Evolutionary conservation across 345 rosid genomes (phyloP), one percentile per base, ranked within the genome.

Genomic region (Schrenkiella parvula): DNA sequence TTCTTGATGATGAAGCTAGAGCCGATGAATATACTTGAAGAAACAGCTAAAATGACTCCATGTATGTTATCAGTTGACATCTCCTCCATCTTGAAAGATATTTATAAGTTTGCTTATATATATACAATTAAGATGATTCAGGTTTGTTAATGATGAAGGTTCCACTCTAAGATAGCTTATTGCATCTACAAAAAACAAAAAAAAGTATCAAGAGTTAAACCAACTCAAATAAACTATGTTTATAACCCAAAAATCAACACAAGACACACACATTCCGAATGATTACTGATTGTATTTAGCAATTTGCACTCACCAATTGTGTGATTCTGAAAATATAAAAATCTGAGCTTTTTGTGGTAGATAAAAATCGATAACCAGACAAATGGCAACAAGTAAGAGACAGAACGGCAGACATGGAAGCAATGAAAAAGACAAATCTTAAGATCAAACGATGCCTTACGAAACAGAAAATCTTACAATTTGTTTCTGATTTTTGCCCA

Each of bases 1-100:
- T 93, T 93, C 89, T 93, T 93, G 57, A 93, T 51, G 79, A 93
- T 93, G 77, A 89, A 93, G 82, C 98, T 93, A 28, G 97, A 87
- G 34, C 98, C 97, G 47, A 93, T 93, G 54, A 93, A 93, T 43
- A 90, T 70, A 84, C 97, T 90, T 4, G 96, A 90, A 29, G 98
- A 90, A 6, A 93, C 71, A 1, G 93, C 97, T 90, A 93, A 74
- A 38, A 90, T 44, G 61, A 93, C 82, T 50, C 98, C 98, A 73
- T 69, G 85, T 35, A 89, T 68, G 59, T 93, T 93, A 79, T 93
- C 95, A 28, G 76, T 9, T 43, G 93, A 86, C 70, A 89, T 76
- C 64, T 72, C 72, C 52, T 76, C 80, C 76, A 76, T 76, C 66
- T 70, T 76, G 22, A 3, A 41, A 6, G 11, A 44, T 64, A 3